phyloP scores from a whole-genome alignment of 495 filamentous ascomycete genomes.

The Tricharina praecox region DNA sequence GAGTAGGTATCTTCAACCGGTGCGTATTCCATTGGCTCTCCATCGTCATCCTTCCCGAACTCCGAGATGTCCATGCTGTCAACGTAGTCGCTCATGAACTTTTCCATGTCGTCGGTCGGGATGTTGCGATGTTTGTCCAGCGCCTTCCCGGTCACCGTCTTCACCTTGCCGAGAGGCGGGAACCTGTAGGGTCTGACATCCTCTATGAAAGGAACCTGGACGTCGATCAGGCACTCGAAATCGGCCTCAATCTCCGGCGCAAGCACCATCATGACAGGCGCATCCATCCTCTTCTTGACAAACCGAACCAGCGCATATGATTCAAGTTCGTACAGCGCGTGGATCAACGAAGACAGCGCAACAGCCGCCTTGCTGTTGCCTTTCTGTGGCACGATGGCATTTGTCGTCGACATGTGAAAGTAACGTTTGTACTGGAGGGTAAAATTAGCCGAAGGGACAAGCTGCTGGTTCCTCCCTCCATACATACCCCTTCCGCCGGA shows the following conservation, averaged over 20 bases:
- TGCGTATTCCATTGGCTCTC: slow-evolving; percentile 53
- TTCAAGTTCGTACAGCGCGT: slow-evolving; percentile 70
- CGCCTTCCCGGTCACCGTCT: slow-evolving; percentile 75
- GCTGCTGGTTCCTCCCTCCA: neutral
- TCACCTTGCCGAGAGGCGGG: slow-evolving; percentile 70
- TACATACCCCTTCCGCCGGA: slow-evolving; percentile 46
- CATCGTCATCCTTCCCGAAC: slow-evolving; percentile 53
- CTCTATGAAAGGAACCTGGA: slow-evolving; percentile 86
- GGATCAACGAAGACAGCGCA: slow-evolving; percentile 76
- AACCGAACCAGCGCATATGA: slow-evolving; percentile 77
- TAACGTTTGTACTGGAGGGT: slow-evolving; percentile 57
- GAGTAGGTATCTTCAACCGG: slow-evolving; percentile 71
- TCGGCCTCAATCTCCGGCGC: slow-evolving; percentile 65
- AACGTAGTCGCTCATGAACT: slow-evolving; percentile 79
- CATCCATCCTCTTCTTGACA: slow-evolving; percentile 61
- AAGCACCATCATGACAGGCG: slow-evolving; percentile 63
- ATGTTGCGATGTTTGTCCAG: slow-evolving; percentile 75
- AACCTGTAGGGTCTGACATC: slow-evolving; percentile 81
- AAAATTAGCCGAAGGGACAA: neutral
- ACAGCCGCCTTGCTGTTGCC: slow-evolving; percentile 58
- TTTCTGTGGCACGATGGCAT: slow-evolving; percentile 55
- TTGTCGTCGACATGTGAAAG: slow-evolving; percentile 61
- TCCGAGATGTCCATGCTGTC: slow-evolving; percentile 89
- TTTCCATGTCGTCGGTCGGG: slow-evolving; percentile 51
- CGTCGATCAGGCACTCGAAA: slow-evolving; percentile 76